phyloP scores from a whole-genome alignment of 495 filamentous ascomycete genomes.

The Lophium mytilinum region DNA sequence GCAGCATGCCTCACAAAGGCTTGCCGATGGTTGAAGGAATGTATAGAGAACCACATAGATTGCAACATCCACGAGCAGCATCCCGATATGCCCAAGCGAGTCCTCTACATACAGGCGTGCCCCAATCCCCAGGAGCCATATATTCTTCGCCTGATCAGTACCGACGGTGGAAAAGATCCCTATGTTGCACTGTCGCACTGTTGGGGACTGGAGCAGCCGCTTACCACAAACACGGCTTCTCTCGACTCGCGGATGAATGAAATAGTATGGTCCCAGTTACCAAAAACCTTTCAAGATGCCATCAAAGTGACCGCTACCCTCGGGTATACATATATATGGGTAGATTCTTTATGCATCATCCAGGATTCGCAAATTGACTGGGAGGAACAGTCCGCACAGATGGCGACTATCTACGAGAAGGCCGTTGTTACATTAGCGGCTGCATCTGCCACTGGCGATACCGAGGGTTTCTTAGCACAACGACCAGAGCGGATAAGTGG shows the following conservation, averaged over 20 bases:
- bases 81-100: neutral
- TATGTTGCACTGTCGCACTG: conserved; percentile 19
- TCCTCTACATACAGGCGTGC: neutral
- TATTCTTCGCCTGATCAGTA: too few species aligned
- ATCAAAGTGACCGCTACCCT: conserved; percentile 5
- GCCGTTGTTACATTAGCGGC: conserved; percentile 2
- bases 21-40: neutral
- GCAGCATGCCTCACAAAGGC: neutral
- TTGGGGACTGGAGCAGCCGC: conserved; percentile 4
- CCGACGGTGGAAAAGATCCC: neutral
- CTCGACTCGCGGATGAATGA: neutral
- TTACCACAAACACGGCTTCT: conserved; percentile 1
- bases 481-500: too few species aligned
- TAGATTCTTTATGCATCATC: conserved; percentile 21
- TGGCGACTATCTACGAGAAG: conserved; percentile 5
- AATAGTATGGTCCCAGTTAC: neutral
- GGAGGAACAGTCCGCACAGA: neutral
- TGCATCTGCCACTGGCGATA: too few species aligned
- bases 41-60: neutral
- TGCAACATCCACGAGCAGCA: neutral
- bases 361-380: conserved; percentile 8
- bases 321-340: conserved; percentile 16
- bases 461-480: neutral
- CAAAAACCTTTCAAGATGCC: conserved; percentile 13
- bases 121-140: neutral